Evolutionary conservation across 2,329 filamentous ascomycete genomes (phyloP).

Genomic region (Talaromyces sp.): DNA sequence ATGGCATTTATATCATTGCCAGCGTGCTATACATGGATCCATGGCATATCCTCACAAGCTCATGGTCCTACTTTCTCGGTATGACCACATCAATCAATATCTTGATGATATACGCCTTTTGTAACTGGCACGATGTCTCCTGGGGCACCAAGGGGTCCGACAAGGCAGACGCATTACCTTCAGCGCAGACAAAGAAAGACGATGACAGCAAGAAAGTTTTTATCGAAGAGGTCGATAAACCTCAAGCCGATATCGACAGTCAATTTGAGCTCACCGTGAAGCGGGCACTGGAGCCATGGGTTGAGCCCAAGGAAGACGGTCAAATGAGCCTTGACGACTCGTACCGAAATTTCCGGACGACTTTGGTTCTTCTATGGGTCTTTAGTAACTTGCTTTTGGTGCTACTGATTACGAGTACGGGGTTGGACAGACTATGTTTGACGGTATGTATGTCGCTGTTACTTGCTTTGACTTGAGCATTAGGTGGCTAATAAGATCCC

Average conservation of each 20-base stretch:
- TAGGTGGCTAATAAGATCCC: background rate
- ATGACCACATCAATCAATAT: conserved; percentile 99
- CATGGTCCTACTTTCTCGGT: conserved; percentile 88
- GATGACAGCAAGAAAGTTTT: conserved; percentile 81
- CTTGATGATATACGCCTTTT: conserved; percentile 98
- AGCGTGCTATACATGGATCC: conserved; percentile 98
- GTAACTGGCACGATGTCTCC: conserved; percentile 99
- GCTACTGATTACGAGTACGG: background rate
- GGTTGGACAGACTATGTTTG: conserved; percentile 36
- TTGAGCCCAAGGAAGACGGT: conserved; percentile 73
- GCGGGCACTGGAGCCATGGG: conserved; percentile 80
- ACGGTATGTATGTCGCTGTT: conserved; percentile 59
- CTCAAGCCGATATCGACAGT: conserved; percentile 96
- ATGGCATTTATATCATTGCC: conserved; percentile 93
- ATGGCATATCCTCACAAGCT: conserved; percentile 97
- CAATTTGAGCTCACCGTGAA: conserved; percentile 96
- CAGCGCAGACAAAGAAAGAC: conserved; percentile 80
- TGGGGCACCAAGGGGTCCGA: conserved; percentile 99
- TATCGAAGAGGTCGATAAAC: conserved; percentile 93
- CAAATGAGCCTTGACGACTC: conserved; percentile 76
- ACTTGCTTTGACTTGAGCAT: background rate
- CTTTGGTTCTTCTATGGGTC: conserved; percentile 57
- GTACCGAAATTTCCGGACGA: conserved; percentile 96
- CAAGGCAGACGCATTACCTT: conserved; percentile 88
- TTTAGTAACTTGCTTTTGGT: background rate